Evolutionary conservation across 1,139 yeast species (phyloP).

Genomic region (Diutina mesorugosa): DNA sequence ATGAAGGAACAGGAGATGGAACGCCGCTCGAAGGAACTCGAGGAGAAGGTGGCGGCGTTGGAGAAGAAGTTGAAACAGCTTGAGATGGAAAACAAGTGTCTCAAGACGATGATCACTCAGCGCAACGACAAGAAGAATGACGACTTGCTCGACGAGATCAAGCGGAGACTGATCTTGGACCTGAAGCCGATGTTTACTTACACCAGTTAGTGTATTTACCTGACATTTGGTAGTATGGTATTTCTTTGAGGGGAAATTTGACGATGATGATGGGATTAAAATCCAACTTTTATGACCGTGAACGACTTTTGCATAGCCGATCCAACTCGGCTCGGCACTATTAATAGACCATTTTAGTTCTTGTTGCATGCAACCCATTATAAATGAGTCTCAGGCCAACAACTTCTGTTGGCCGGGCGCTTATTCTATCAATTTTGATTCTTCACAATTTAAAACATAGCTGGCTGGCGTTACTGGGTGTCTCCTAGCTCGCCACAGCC

Average conservation of each 20-base stretch:
- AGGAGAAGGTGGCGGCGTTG: conserved; percentile 22
- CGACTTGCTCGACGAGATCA: conserved; percentile 27
- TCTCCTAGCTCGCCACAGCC: not conserved
- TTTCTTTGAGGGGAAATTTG: not conserved
- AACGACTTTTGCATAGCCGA: not conserved
- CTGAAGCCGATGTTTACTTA: conserved; percentile 2
- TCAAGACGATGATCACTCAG: conserved; percentile 34
- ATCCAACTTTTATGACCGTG: conserved; percentile 3
- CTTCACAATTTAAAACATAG: no score
- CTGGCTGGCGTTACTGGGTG: no score
- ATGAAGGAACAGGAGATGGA: conserved; percentile 48
- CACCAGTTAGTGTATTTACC: not conserved
- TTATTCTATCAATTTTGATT: not conserved
- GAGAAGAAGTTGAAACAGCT: conserved; percentile 33
- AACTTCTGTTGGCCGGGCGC: not conserved
- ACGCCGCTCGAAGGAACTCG: conserved; percentile 29
- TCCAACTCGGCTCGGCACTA: not conserved
- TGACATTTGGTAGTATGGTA: not conserved
- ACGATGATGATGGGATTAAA: not conserved
- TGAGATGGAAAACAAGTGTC: conserved; percentile 76
- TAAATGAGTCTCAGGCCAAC: not conserved
- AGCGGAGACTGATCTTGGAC: conserved; percentile 18
- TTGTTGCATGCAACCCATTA: not conserved
- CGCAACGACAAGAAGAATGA: conserved; percentile 30
- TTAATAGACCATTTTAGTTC: not conserved